Base-by-base conservation (phyloP, 2,329 filamentous ascomycete genomes). In the Colletotrichum coccodes region DNA sequence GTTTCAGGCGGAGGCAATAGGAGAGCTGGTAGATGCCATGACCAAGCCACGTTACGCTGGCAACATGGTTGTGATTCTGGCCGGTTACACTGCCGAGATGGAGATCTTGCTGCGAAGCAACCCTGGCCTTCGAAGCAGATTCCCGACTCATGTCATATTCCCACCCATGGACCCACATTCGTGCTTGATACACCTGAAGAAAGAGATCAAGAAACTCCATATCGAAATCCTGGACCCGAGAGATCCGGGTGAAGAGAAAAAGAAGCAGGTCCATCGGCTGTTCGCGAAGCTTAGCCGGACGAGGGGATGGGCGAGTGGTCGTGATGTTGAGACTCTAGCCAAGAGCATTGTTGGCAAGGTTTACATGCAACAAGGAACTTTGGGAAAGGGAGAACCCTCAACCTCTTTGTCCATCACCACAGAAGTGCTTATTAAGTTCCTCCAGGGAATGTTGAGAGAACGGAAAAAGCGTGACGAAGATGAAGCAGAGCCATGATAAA, bases 241-340 rank as follows among this genome's bases (percentile, higher is more conserved):
- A 16, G 18, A 8, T 3, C 6, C 16, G 11, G 16, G 1, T 4
- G 30, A 61, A 2, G 7, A 42, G 14, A 26, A n/a, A 1, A 8
- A 6, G 2, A 12, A 42, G 12, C 65, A 54, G 11, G 72, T 73
- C 1, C 32, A 52, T 0, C 9, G 3, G 0, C 2, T 3, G 0
- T 85, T 91, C 38, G 54, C 73, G 0, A 52, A 62, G 0, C 76
- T 91, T 0, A 74, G 82, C 0, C 56, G 61, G 0, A 78, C 86
- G 4, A 75, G 82, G 0, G 82, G 82, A 4, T 92, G 90, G 88
- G 90, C 85, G 0, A 92, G 87, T 69, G 90, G 85, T 0, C 83
- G 90, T 4, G 90, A 92, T 53, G 83, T 93, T 1, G 78, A 87
- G 21, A 85, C 84, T 0, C 50, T 92, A 0, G 82, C 80, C 0